Percentiles rank a stretch among this genome's conserved stretches.
These are phyloP conservation scores for Ramularia endophylla DNA, from an alignment of 2,329 filamentous ascomycete genomes.

Conservation along the genomic window DNA sequence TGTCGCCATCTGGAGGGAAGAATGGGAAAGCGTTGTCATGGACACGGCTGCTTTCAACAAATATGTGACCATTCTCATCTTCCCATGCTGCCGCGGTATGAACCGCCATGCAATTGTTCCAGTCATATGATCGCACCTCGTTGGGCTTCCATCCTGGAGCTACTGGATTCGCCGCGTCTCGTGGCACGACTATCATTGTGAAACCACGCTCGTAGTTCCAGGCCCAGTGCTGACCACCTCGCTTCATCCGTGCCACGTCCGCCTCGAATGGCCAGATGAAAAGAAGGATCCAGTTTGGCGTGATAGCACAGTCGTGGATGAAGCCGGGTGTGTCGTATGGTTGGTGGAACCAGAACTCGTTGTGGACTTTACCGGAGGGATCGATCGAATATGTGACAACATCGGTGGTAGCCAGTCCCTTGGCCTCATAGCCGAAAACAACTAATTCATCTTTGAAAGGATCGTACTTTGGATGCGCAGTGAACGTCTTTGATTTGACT, in stretches of 20 bases:
- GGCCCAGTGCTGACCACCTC: conserved; percentile 36
- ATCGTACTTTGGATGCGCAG: conserved; percentile 42
- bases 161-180: conserved; percentile 13
- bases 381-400: conserved; percentile 38
- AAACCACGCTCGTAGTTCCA: conserved; percentile 27
- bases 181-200: conserved; percentile 24
- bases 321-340: conserved; percentile 32
- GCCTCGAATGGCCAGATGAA: conserved; percentile 36
- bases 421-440: conserved; percentile 38
- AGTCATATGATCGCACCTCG: conserved; percentile 15
- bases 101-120: conserved; percentile 33
- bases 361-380: conserved; percentile 32
- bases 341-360: conserved; percentile 38
- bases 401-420: conserved; percentile 30
- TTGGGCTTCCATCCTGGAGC: conserved; percentile 13
- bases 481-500: conserved; percentile 36
- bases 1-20: conserved; percentile 35
- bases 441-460: conserved; percentile 39
- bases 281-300: conserved; percentile 35
- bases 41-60: conserved; percentile 35
- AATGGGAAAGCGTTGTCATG: conserved; percentile 41
- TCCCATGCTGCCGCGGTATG: conserved; percentile 42
- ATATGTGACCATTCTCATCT: conserved; percentile 32
- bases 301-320: conserved; percentile 38
- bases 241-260: conserved; percentile 31